These are phyloP conservation scores for Heracleum sosnowskyi DNA, from an alignment of 129 eudicot species.

Conservation along the genomic window DNA sequence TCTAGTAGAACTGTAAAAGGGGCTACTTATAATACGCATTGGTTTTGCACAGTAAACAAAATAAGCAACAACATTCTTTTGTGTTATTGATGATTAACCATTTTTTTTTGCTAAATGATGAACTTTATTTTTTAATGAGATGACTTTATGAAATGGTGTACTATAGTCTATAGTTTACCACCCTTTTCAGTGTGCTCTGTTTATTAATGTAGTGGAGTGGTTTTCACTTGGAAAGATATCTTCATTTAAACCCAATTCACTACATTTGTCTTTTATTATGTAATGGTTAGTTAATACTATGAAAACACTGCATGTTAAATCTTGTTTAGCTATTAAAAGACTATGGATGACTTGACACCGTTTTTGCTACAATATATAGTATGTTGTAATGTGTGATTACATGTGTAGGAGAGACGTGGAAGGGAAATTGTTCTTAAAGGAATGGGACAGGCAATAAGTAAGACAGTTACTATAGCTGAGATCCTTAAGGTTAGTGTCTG, in stretches of 20 bases:
- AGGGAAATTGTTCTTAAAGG: slow-evolving; percentile 85
- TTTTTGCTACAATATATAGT: neutral
- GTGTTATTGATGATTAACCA: neutral
- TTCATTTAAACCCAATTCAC: neutral
- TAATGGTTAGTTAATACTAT: neutral
- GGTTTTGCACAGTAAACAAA: neutral
- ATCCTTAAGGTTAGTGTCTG: slow-evolving; percentile 49
- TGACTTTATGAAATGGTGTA: neutral
- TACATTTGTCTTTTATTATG: neutral
- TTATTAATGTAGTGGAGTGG: neutral
- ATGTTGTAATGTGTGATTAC: neutral
- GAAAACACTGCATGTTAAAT: neutral
- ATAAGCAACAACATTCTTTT: neutral
- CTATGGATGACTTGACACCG: neutral
- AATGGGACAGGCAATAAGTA: slow-evolving; percentile 97
- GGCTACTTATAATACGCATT: neutral
- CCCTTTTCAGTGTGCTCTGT: neutral
- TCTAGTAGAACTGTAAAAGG: neutral
- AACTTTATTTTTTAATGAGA: too few relatives aligned
- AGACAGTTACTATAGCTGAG: slow-evolving; percentile 88
- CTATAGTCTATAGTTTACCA: neutral
- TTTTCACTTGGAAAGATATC: neutral
- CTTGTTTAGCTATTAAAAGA: neutral
- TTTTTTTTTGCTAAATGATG: neutral
- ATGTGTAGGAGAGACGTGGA: slow-evolving; percentile 54